phyloP scores from a whole-genome alignment of 2,329 filamentous ascomycete species.

The Helotiales sp. region DNA sequence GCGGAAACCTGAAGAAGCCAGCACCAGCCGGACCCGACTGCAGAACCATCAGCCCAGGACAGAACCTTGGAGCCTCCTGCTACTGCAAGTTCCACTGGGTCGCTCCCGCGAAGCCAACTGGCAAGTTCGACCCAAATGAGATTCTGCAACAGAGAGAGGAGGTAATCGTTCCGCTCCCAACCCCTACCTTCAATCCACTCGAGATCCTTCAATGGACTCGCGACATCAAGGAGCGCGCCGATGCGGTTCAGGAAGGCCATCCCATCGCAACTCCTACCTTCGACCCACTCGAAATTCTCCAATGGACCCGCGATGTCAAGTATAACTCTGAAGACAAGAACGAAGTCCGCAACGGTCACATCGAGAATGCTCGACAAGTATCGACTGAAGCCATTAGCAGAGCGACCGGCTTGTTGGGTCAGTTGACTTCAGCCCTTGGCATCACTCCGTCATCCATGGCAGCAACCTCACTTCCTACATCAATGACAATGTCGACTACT shows the following conservation, averaged over 20 bases:
- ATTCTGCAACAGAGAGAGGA: neutral
- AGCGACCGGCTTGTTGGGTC: neutral
- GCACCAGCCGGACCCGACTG: neutral
- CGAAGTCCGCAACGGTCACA: neutral
- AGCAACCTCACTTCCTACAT: neutral
- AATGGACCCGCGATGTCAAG: neutral
- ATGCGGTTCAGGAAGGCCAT: neutral
- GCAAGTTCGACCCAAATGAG: conserved; percentile 2
- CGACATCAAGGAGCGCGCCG: neutral
- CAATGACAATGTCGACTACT: neutral
- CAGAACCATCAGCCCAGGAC: neutral
- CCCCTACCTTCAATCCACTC: neutral
- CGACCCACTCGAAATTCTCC: neutral
- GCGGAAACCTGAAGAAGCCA: neutral
- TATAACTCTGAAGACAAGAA: neutral
- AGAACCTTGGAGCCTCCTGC: neutral
- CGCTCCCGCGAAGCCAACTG: neutral
- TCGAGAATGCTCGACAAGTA: neutral
- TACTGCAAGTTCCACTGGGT: conserved; percentile 9
- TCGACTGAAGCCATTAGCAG: neutral
- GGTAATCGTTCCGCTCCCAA: neutral
- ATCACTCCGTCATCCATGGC: neutral
- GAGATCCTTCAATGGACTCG: neutral
- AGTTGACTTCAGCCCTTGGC: neutral
- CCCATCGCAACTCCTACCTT: neutral